Percentiles rank a stretch among this genome's conserved stretches.
Evolutionary conservation across 345 rosid genomes (phyloP).

Genomic region (Camelina sativa): DNA sequence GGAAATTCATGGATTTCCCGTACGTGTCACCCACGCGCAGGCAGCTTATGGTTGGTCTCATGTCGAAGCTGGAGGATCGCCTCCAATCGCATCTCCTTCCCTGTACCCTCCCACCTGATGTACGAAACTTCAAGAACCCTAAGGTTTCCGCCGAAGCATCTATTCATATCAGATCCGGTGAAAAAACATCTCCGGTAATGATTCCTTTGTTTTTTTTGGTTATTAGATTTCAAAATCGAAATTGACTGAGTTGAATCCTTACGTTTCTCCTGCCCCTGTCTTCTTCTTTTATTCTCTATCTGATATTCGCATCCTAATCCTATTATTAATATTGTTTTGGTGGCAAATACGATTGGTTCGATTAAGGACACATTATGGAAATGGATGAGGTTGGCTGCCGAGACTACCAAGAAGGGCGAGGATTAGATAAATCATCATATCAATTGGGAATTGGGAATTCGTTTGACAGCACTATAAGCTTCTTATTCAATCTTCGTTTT

Average conservation of each 20-base stretch:
- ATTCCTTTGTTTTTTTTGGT: background rate
- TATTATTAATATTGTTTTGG: too few species aligned
- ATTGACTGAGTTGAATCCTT: background rate
- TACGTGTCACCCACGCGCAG: constrained; percentile 58
- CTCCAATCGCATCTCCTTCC: constrained; percentile 63
- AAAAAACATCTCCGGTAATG: constrained; percentile 55
- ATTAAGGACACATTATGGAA: too few species aligned
- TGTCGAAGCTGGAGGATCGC: constrained; percentile 68
- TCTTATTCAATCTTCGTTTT: too few species aligned
- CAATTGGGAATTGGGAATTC: too few species aligned
- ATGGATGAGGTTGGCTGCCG: too few species aligned
- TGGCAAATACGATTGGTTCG: too few species aligned
- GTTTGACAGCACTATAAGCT: too few species aligned
- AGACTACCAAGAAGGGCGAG: too few species aligned
- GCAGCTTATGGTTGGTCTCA: constrained; percentile 62
- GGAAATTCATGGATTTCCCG: constrained; percentile 65
- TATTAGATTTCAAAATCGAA: background rate
- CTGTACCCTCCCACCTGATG: constrained; percentile 66
- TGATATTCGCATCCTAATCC: too few species aligned
- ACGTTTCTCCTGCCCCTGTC: too few species aligned
- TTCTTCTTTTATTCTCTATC: too few species aligned
- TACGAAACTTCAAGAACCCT: constrained; percentile 58
- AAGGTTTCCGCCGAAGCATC: constrained; percentile 64
- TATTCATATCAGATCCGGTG: constrained; percentile 65
- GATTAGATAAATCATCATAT: too few species aligned